phyloP scores from a whole-genome alignment of 306 rosid species.

The Pyrus communis region DNA sequence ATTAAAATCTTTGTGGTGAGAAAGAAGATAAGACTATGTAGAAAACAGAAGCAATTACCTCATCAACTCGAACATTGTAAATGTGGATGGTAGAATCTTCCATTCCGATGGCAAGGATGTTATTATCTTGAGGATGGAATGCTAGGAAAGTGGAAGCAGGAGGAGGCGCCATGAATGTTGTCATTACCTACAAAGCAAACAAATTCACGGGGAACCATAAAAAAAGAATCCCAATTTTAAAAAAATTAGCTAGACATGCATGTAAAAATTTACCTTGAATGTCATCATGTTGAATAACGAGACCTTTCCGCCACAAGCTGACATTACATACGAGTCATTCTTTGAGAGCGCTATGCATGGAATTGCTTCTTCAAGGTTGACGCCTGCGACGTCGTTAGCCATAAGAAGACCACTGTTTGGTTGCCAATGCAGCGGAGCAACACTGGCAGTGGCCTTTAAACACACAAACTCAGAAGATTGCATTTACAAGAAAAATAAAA shows the following conservation, averaged over 20 bases:
- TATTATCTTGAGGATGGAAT: conserved; percentile 84
- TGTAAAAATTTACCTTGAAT: conserved; percentile 43
- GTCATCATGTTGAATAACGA: conserved; percentile 81
- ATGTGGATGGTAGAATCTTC: conserved; percentile 80
- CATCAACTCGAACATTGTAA: conserved; percentile 69
- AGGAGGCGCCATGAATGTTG: conserved; percentile 70
- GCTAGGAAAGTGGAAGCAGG: conserved; percentile 78
- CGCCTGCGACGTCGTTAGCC: conserved; percentile 73
- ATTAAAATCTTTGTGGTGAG: not conserved
- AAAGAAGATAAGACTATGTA: not conserved
- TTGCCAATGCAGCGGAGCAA: conserved; percentile 84
- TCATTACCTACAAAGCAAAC: conserved; percentile 62
- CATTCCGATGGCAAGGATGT: conserved; percentile 92
- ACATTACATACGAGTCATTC: conserved; percentile 81
- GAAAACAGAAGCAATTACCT: conserved; percentile 38
- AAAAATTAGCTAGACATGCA: not conserved
- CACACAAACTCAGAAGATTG: conserved; percentile 27
- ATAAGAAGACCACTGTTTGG: conserved; percentile 80
- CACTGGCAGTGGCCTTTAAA: conserved; percentile 75
- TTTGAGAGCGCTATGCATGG: conserved; percentile 88
- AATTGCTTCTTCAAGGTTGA: conserved; percentile 77
- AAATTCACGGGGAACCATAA: conserved; percentile 10
- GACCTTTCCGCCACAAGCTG: conserved; percentile 85
- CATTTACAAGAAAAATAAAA: not conserved
- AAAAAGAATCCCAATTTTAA: not conserved